phyloP scores from a whole-genome alignment of 2,329 filamentous ascomycete species.

The Cytospora piceae region DNA sequence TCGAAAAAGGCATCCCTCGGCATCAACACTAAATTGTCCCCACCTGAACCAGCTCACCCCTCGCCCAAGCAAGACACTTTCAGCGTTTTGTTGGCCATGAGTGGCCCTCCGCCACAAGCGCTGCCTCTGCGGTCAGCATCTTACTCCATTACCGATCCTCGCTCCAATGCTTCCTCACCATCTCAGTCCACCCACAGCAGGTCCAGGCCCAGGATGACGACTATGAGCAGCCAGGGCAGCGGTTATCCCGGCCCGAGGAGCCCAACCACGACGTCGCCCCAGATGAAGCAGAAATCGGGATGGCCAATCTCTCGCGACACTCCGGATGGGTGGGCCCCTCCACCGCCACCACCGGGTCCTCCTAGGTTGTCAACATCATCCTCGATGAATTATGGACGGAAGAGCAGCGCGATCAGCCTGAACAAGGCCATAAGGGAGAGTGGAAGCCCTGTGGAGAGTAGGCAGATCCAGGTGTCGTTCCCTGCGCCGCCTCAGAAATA shows the following conservation, averaged over 20 bases:
- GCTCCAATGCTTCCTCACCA: not conserved
- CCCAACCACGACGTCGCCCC: conserved; percentile 15
- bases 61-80: conserved; percentile 23
- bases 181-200: not conserved
- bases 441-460: conserved; percentile 42
- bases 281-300: conserved; percentile 25
- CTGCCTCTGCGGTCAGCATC: not conserved
- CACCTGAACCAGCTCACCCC: conserved; percentile 20
- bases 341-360: conserved; percentile 31
- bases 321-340: conserved; percentile 25
- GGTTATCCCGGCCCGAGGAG: conserved; percentile 21
- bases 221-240: conserved; percentile 30
- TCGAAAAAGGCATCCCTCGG: not conserved
- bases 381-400: conserved; percentile 13
- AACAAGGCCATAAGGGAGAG: conserved; percentile 32
- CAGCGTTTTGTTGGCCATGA: conserved; percentile 3
- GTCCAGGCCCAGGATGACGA: conserved; percentile 10
- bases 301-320: conserved; percentile 23
- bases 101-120: too few species aligned
- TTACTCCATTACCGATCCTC: not conserved
- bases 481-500: conserved; percentile 41
- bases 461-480: conserved; percentile 45
- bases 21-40: conserved; percentile 21
- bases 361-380: too few species aligned
- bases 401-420: not conserved